Evolutionary conservation across 2,329 filamentous ascomycete species (phyloP), one percentile per base, ranked within the genome.

Genomic region (Pseudogymnoascus sp.): DNA sequence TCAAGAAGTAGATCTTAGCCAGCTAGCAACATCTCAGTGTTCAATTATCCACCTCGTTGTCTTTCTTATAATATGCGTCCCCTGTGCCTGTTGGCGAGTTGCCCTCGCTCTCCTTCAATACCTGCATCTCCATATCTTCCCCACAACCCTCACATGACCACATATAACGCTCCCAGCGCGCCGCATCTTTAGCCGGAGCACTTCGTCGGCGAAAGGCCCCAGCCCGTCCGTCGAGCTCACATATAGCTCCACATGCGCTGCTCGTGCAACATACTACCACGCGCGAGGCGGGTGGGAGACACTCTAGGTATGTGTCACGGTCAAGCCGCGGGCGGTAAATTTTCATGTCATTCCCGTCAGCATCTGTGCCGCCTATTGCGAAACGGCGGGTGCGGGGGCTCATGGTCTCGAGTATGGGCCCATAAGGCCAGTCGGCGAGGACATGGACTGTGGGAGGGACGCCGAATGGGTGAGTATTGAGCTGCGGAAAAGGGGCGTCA

Each of bases 1-100:
- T 60, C n/a, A 60, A 60, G 59, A 42, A 60, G 59, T 60, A 60
- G 34, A 5, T 56, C 28, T 34, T 56, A 56, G 49, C 49, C 25
- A 56, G 16, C 49, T 28, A 34, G 16, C 28, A 34, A n/a, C 16
- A 18, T 28, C 28, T 21, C 5, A 14, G 16, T 56, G 28, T 16
- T 34, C 16, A 21, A 56, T 56, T 34, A 56, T 12, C 16, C 49
- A 18, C 14, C 49, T 56, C 11, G 49, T 28, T 56, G n/a, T 56
- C 25, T 16, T 18, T 56, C n/a, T 56, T 31, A 34, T 3, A 12
- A 56, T 8, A 34, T 56, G 28, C 16, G 9, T 56, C 16, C 23
- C 11, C 28, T 14, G 49, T 56, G n/a, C 11, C 49, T 34, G 28
- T 21, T 11, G 49, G 49, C 49, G 28, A 56, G 16, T 18, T 34